These are phyloP conservation scores for Elongisporangium prolatum DNA, from an alignment of 352 stramenopile genomes.

Conservation along the genomic window DNA sequence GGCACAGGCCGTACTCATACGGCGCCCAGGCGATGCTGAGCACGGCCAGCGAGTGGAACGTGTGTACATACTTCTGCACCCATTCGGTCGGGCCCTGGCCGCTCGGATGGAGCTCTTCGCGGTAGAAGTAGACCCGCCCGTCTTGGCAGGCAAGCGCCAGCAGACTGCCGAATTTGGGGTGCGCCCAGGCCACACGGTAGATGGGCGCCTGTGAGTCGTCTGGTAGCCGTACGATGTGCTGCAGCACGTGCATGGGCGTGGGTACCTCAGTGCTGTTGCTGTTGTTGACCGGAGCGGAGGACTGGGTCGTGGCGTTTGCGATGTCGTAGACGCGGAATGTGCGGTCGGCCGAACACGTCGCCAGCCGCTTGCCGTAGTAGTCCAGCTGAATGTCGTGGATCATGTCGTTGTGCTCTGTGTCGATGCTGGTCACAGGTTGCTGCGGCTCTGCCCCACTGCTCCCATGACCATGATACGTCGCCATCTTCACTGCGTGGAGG, in stretches of 20 bases:
- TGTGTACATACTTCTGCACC: constrained; percentile 72
- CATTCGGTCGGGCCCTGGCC: constrained; percentile 55
- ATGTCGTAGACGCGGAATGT: constrained; percentile 85
- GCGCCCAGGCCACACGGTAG: constrained; percentile 78
- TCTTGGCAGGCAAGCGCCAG: constrained; percentile 75
- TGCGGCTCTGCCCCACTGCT: constrained; percentile 14
- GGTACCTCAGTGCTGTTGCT: neutral
- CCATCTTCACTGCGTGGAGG: neutral
- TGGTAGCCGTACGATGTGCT: constrained; percentile 53
- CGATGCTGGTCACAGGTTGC: constrained; percentile 54
- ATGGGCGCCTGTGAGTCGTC: constrained; percentile 68
- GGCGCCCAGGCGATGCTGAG: constrained; percentile 83
- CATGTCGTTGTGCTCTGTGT: constrained; percentile 88
- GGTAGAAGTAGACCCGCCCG: constrained; percentile 84
- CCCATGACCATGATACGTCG: neutral
- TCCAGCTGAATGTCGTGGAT: constrained; percentile 88
- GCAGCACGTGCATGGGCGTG: constrained; percentile 29
- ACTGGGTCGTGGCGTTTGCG: constrained; percentile 34
- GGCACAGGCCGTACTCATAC: constrained; percentile 84
- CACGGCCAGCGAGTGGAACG: constrained; percentile 63
- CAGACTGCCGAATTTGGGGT: constrained; percentile 82
- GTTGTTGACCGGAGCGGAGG: constrained; percentile 12
- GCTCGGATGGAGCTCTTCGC: constrained; percentile 67
- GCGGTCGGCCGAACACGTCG: constrained; percentile 76
- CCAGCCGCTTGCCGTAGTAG: constrained; percentile 84